Evolutionary conservation across 2,329 filamentous ascomycete species (phyloP).

Genomic region (Pseudopyricularia cyperi): DNA sequence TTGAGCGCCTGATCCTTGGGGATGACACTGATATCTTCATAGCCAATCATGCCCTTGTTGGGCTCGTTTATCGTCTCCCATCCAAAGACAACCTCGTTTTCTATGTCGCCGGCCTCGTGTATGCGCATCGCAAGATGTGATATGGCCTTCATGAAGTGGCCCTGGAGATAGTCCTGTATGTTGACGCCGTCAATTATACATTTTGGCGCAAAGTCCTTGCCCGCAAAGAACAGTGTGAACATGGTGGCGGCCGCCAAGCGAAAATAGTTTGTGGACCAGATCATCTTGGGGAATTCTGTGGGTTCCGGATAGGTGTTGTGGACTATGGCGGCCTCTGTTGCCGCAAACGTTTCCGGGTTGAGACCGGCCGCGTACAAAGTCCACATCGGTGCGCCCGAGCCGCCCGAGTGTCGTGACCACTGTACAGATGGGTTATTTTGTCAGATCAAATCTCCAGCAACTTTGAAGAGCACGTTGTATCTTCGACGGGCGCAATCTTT

Average conservation of each 20-base stretch:
- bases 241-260: constrained; percentile 78
- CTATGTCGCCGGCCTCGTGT: constrained; percentile 77
- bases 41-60: constrained; percentile 75
- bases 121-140: constrained; percentile 73
- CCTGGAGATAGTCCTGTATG: constrained; percentile 89
- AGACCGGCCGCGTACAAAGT: constrained; percentile 89
- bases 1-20: constrained; percentile 82
- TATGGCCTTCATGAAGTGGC: constrained; percentile 71
- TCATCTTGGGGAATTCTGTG: constrained; percentile 89
- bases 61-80: constrained; percentile 98
- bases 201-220: constrained; percentile 84
- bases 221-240: constrained; percentile 89
- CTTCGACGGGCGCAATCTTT: neutral
- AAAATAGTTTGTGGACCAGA: constrained; percentile 96
- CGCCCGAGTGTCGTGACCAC: constrained; percentile 92
- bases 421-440: constrained; percentile 15
- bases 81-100: constrained; percentile 77
- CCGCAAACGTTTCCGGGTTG: constrained; percentile 72
- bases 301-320: constrained; percentile 88
- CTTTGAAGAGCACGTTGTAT: neutral
- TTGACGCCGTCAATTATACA: constrained; percentile 86
- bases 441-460: constrained; percentile 8
- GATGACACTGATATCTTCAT: constrained; percentile 66
- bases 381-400: constrained; percentile 95
- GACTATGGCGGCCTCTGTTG: constrained; percentile 83